Base-by-base conservation (phyloP, 2,329 filamentous ascomycete species). In the Aspergillus sp. region DNA sequence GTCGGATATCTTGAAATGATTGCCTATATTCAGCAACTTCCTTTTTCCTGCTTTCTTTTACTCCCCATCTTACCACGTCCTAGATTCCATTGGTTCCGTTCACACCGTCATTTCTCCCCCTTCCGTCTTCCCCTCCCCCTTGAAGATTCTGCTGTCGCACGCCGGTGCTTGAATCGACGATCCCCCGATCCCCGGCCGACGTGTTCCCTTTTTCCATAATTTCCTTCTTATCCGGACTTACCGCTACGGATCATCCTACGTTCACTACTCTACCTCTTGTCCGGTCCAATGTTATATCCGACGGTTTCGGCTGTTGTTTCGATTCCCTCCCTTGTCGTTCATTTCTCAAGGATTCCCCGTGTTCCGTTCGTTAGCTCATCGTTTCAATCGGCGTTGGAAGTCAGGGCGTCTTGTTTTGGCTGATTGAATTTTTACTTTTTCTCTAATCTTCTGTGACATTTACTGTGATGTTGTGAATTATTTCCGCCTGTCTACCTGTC, bases 381-480 rank as follows among this genome's bases (percentile, higher is more conserved):
- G 61, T 66, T 60, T 62, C 51, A 58, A 56, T 60, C 55, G 64
- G 64, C 63, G 64, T 67, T 67, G 64, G 64, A 64, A 58, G 62
- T 65, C 62, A 61, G 60, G 64, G 63, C 63, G 61, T 65, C 62
- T 57, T 62, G 54, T 65, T 63, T 66, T 63, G 61, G 61, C 59
- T 61, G 60, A 59, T 55, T 59, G 55, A 59, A 58, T 48, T 45
- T 54, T 49, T 46, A 20, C 23, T 42, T 33, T 27, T 48, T 43
- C 37, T 41, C 19, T 39, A 19, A 19, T 39, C 19, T 22, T 39
- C 17, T 39, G 37, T 39, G 25, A 12, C 25, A 12, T 12, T 30
- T 30, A 30, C 25, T 30, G 9, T 30, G 25, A 30, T 30, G 25
- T 30, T 30, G 25, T 30, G 25, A 30, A 30, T 30, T 30, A 30